phyloP scores from a whole-genome alignment of 768 basidiomycete species.

The Mrakia frigida region DNA sequence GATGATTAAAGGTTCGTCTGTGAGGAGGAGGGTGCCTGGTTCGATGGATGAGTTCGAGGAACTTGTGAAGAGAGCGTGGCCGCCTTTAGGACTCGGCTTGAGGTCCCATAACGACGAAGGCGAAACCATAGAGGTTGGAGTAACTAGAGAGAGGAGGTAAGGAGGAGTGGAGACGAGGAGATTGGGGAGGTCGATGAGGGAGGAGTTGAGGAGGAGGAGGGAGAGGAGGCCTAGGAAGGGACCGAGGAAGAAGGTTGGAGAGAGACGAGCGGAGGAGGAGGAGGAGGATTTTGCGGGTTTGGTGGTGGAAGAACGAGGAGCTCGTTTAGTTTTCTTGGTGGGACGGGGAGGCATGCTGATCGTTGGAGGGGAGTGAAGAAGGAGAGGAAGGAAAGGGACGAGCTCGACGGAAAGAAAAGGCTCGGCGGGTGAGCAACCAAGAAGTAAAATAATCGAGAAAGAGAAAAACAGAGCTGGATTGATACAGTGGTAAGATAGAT shows the following conservation, averaged over 20 bases:
- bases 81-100: not conserved
- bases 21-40: not conserved
- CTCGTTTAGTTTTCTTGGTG: too few species aligned
- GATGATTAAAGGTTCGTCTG: not conserved
- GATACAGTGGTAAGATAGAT: too few species aligned
- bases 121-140: not conserved
- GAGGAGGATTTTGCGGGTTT: too few species aligned
- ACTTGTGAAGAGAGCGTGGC: not conserved
- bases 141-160: not conserved
- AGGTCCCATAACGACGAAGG: not conserved
- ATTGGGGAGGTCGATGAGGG: not conserved
- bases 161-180: not conserved
- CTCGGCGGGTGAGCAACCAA: too few species aligned
- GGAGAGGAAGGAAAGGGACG: too few species aligned
- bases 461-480: too few species aligned
- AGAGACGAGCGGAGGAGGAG: not conserved
- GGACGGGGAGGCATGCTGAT: too few species aligned
- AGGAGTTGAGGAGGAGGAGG: conserved; percentile 8
- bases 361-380: too few species aligned
- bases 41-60: not conserved
- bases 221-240: not conserved
- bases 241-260: not conserved
- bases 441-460: not conserved
- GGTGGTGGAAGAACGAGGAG: not conserved
- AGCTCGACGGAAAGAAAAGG: too few species aligned